Evolutionary conservation across 345 rosid species (phyloP).

Genomic region (Populus davidiana): DNA sequence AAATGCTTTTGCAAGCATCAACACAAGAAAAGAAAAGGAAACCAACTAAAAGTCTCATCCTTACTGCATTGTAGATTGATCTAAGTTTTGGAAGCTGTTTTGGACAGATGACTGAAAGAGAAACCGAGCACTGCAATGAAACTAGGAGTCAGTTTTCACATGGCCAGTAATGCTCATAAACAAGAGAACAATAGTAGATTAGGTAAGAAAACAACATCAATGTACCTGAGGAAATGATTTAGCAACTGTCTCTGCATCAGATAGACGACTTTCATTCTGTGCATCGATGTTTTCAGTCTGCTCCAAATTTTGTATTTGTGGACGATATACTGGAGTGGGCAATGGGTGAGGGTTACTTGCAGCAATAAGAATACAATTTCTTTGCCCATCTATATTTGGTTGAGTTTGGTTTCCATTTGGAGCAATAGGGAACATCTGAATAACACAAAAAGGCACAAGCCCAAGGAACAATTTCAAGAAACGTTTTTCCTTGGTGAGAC

Average conservation of each 20-base stretch:
- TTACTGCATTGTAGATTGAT: slow-evolving; percentile 78
- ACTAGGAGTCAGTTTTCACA: slow-evolving; percentile 25
- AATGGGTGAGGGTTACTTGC: slow-evolving; percentile 89
- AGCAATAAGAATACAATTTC: slow-evolving; percentile 85
- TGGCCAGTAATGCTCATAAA: slow-evolving; percentile 3
- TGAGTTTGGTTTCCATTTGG: slow-evolving; percentile 63
- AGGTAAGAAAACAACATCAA: slow-evolving; percentile 8
- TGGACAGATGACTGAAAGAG: slow-evolving; percentile 87
- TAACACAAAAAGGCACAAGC: slow-evolving; percentile 21
- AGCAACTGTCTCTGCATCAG: slow-evolving; percentile 89
- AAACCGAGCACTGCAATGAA: slow-evolving; percentile 65
- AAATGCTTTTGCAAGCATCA: background rate
- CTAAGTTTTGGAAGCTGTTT: slow-evolving; percentile 82
- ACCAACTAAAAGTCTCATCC: slow-evolving; percentile 21
- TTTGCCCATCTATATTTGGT: slow-evolving; percentile 63
- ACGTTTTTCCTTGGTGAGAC: background rate
- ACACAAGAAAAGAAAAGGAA: background rate
- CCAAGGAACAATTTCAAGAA: background rate
- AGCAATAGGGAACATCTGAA: slow-evolving; percentile 64
- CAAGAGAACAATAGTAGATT: slow-evolving; percentile 7
- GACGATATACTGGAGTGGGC: slow-evolving; percentile 90
- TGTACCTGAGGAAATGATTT: slow-evolving; percentile 68
- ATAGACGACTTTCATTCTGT: slow-evolving; percentile 61
- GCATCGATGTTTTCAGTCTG: slow-evolving; percentile 55
- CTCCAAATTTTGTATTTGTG: slow-evolving; percentile 61